Evolutionary conservation across 139 green algal genomes (phyloP), one percentile per base, ranked within the genome.

Genomic region (Haematococcus sp.): DNA sequence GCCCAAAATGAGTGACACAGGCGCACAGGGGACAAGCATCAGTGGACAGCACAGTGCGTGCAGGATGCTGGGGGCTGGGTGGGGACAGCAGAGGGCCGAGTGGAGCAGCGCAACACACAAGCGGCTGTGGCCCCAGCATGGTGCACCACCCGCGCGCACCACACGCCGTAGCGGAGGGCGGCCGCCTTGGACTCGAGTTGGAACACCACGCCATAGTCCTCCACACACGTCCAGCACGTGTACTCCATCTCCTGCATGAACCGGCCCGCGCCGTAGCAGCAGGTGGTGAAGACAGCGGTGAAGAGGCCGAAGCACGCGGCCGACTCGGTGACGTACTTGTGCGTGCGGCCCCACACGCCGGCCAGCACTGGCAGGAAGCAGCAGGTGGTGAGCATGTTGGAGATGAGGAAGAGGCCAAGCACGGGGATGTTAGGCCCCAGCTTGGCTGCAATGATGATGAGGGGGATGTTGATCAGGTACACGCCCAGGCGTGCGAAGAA

Each of bases 321-420:
- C 0, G 54, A 80, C 51, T 87, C 82, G 2, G 56, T 81, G 55
- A 84, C 35, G 51, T 76, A 65, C n/a, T 9, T 25, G 40, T 78
- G 31, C 32, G 28, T 76, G 54, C 23, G 84, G 60, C 22, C 83
- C 61, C 22, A 84, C 33, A 32, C 63, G 25, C 35, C 71, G 16
- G 28, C 13, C 35, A 70, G 23, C 16, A 97, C 61, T 11, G 90
- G 84, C n/a, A 93, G 54, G 44, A 86, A 82, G 23, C 75, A 83
- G 31, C 83, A 91, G 70, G 78, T 83, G 75, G 81, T 91, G 1
- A 96, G 55, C 74, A 94, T 83, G 87, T 97, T 97, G 64, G 82
- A 80, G 1, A 97, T 75, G 0, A 96, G 82, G 78, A 94, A 97
- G 19, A 97, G 87, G 32, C 83, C 65, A 2, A 94, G 81, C 5